Evolutionary conservation across 371 early-diverging fungal genomes (phyloP).

Genomic region (Funneliformis caledonium): DNA sequence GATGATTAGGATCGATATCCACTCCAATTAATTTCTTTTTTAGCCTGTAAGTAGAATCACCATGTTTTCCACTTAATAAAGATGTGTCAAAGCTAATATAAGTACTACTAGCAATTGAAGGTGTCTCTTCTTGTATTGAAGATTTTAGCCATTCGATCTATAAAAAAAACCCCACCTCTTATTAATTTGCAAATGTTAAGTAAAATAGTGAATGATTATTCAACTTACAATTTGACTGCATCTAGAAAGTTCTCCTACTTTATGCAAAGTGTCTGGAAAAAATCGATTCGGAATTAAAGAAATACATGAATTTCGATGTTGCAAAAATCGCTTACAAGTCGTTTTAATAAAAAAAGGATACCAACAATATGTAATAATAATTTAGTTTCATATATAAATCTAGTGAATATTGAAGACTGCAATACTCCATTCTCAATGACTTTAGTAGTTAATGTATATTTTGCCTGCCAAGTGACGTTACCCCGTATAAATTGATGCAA

Average conservation of each 20-base stretch:
- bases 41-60: not conserved
- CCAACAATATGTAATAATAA: not conserved
- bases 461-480: not conserved
- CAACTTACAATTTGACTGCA: slow-evolving; percentile 13
- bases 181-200: not conserved
- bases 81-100: not conserved
- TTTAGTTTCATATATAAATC: slow-evolving; percentile 13
- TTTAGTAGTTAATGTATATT: not conserved
- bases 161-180: not conserved
- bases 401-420: not conserved
- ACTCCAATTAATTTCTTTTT: not conserved
- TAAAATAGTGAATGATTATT: not conserved
- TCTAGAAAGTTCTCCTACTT: not conserved
- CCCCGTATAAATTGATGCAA: slow-evolving; percentile 6
- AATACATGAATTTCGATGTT: not conserved
- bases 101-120: not conserved
- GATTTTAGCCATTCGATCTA: slow-evolving; percentile 25
- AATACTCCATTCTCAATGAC: not conserved
- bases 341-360: not conserved
- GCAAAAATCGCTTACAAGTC: no score
- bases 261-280: not conserved
- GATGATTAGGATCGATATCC: slow-evolving; percentile 11
- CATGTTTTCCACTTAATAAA: not conserved
- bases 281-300: not conserved
- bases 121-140: not conserved